Conservation (phyloP, 2,329 filamentous ascomycete species). For the Talaromyces sp. region DNA sequence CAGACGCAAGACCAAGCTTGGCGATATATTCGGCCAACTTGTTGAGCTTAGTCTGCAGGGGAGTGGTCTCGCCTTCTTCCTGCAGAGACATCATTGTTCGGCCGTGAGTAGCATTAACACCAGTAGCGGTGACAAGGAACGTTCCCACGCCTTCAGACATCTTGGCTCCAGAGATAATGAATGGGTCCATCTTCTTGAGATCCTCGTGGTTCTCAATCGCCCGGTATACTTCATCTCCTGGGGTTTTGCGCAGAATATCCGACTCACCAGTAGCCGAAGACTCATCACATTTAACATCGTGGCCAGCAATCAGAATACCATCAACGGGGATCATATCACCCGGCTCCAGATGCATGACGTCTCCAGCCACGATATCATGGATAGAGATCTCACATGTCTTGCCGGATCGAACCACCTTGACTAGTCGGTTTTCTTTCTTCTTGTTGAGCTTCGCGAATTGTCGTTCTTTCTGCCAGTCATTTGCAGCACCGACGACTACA, state of each 20-base stretch:
- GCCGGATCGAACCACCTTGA: slow-evolving; percentile 77
- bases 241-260: slow-evolving; percentile 68
- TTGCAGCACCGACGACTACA: slow-evolving; percentile 74
- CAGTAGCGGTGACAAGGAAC: slow-evolving; percentile 74
- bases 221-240: slow-evolving; percentile 65
- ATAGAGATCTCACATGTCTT: slow-evolving; percentile 70
- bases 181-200: slow-evolving; percentile 71
- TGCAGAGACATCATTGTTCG: slow-evolving; percentile 78
- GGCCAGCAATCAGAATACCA: slow-evolving; percentile 68
- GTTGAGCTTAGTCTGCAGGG: slow-evolving; percentile 76
- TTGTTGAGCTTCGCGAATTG: slow-evolving; percentile 80
- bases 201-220: slow-evolving; percentile 64
- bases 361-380: slow-evolving; percentile 72
- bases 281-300: slow-evolving; percentile 71
- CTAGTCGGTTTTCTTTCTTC: slow-evolving; percentile 74
- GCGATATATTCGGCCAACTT: slow-evolving; percentile 77
- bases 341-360: slow-evolving; percentile 72
- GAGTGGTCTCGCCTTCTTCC: slow-evolving; percentile 76
- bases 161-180: slow-evolving; percentile 78
- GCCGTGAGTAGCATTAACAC: slow-evolving; percentile 73
- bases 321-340: slow-evolving; percentile 74
- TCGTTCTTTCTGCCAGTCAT: slow-evolving; percentile 80
- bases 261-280: slow-evolving; percentile 78
- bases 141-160: slow-evolving; percentile 75
- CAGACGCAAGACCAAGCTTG: slow-evolving; percentile 72